Conservation (phyloP, 805 yeast genomes). For the Kodamaea restingae region DNA sequence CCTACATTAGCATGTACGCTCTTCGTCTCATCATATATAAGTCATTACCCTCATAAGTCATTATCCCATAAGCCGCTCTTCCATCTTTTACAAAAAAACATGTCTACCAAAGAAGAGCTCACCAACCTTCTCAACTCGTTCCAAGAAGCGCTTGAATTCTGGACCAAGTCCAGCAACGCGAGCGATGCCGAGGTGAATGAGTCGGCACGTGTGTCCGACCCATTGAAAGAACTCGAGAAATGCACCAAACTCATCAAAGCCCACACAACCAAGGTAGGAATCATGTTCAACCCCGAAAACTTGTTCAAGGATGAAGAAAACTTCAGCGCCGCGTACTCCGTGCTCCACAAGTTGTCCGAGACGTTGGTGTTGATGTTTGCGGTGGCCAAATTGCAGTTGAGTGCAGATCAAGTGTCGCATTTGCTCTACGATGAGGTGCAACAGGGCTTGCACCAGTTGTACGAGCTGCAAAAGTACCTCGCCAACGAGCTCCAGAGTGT, state of each 20-base stretch:
- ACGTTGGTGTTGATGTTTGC: conserved; percentile 44
- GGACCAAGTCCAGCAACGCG: conserved; percentile 19
- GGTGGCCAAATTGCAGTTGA: conserved; percentile 30
- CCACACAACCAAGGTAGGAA: conserved; percentile 72
- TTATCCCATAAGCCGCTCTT: no score
- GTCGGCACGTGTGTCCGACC: conserved; percentile 38
- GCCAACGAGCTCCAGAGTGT: conserved; percentile 26
- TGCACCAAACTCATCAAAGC: conserved; percentile 60
- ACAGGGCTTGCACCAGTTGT: conserved; percentile 15
- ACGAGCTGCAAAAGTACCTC: conserved; percentile 18
- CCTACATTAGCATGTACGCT: no score
- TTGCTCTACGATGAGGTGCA: conserved; percentile 37
- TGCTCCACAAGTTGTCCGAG: conserved; percentile 44
- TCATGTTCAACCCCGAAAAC: conserved; percentile 61
- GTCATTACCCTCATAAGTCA: no score
- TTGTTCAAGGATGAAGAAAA: conserved; percentile 32
- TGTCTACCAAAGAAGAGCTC: conserved; percentile 19
- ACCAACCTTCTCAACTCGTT: conserved; percentile 22
- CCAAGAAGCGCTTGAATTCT: conserved; percentile 28
- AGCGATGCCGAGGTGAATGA: background rate
- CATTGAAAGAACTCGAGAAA: conserved; percentile 57
- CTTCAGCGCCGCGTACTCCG: conserved; percentile 34
- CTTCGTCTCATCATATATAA: no score
- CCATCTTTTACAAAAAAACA: no score
- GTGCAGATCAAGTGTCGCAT: conserved; percentile 28